Percentiles rank a stretch among this genome's conserved stretches.
phyloP scores from a whole-genome alignment of 768 basidiomycete genomes.

The Stropharia rugosoannulata region DNA sequence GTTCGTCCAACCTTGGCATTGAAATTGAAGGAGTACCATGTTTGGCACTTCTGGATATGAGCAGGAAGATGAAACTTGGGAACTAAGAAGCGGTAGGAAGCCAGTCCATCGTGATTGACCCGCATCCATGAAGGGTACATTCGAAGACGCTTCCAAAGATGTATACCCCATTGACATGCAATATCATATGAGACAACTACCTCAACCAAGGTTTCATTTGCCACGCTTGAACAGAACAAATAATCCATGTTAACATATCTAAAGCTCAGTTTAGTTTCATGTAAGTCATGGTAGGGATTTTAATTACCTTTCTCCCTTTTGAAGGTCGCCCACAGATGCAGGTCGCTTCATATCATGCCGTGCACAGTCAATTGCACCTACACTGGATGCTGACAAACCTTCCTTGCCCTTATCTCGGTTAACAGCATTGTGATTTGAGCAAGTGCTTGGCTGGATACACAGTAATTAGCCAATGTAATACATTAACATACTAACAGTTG shows the following conservation, averaged over 20 bases:
- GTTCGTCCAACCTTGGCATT: slow-evolving; percentile 24
- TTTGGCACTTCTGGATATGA: slow-evolving; percentile 23
- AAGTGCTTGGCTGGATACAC: slow-evolving; percentile 11
- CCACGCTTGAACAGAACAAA: slow-evolving; percentile 23
- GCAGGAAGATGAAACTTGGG: slow-evolving; percentile 29
- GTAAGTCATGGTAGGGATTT: background rate
- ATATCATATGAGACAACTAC: slow-evolving; percentile 32
- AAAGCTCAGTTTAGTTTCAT: background rate
- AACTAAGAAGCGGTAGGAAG: slow-evolving; percentile 15
- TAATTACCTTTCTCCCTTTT: slow-evolving; percentile 30
- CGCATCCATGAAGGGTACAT: background rate
- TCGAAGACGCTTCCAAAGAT: slow-evolving; percentile 15
- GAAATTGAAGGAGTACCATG: slow-evolving; percentile 20
- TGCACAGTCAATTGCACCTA: slow-evolving; percentile 26
- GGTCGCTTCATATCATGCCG: slow-evolving; percentile 29
- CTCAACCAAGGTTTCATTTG: background rate
- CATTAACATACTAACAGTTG: background rate
- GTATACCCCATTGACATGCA: slow-evolving; percentile 27
- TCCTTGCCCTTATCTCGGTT: slow-evolving; percentile 19
- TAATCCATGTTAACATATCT: slow-evolving; percentile 38
- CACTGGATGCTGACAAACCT: slow-evolving; percentile 24
- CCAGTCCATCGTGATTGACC: slow-evolving; percentile 3
- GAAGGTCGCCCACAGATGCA: slow-evolving; percentile 27
- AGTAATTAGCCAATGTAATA: background rate
- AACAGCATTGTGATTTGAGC: slow-evolving; percentile 21